Conservation (phyloP, 2,329 filamentous ascomycete genomes). For the Magnaporthiopsis poae region DNA sequence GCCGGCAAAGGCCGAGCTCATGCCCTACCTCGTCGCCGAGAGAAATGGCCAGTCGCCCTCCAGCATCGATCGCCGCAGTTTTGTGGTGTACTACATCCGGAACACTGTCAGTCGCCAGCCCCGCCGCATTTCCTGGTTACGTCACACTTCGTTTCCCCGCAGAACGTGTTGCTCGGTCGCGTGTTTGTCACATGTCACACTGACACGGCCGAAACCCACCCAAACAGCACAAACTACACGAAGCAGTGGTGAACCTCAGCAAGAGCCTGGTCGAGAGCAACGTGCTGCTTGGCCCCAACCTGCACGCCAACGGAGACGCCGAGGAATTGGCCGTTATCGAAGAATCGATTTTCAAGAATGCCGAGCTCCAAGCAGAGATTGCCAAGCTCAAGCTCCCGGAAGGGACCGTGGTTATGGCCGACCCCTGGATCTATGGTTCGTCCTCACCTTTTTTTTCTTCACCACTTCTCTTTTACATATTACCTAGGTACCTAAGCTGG, state of each 20-base stretch:
- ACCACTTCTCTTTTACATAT: not conserved
- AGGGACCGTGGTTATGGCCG: slow-evolving; percentile 47
- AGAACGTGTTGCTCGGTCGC: too few relatives aligned
- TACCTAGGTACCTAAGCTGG: too few relatives aligned
- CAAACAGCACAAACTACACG: slow-evolving; percentile 49
- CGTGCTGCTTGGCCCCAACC: slow-evolving; percentile 46
- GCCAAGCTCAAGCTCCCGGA: slow-evolving; percentile 52
- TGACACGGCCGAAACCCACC: not conserved
- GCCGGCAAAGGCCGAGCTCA: slow-evolving; percentile 41
- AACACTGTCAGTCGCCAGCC: slow-evolving; percentile 42
- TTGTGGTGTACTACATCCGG: slow-evolving; percentile 48
- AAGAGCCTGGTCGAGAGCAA: slow-evolving; percentile 43
- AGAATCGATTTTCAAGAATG: slow-evolving; percentile 42
- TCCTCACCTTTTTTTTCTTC: not conserved
- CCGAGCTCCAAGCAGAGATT: slow-evolving; percentile 48
- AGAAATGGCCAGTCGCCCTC: slow-evolving; percentile 29
- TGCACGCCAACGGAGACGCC: slow-evolving; percentile 49
- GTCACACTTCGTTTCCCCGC: not conserved
- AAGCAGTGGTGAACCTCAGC: slow-evolving; percentile 45
- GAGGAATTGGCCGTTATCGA: slow-evolving; percentile 52
- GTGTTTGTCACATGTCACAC: too few relatives aligned
- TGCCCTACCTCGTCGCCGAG: slow-evolving; percentile 41
- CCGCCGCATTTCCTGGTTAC: not conserved
- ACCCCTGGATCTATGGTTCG: slow-evolving; percentile 56
- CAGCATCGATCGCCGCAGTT: slow-evolving; percentile 38